phyloP scores from a whole-genome alignment of 345 rosid genomes.

The Turnera subulata region DNA sequence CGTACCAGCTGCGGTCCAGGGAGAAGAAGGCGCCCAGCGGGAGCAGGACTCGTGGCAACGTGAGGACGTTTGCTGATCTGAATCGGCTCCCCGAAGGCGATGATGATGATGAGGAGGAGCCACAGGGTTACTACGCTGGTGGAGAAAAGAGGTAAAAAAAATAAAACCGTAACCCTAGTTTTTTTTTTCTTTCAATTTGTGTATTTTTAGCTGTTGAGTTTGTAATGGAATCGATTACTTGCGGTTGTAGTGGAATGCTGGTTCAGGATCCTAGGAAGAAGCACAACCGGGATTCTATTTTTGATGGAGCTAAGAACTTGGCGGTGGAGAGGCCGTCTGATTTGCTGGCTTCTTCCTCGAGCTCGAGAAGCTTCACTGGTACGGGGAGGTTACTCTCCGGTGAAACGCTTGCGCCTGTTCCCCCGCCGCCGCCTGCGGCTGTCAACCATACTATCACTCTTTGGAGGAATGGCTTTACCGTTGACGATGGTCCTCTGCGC shows the following conservation, averaged over 20 bases:
- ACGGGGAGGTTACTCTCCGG: conserved; percentile 71
- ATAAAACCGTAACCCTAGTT: neutral
- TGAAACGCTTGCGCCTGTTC: conserved; percentile 44
- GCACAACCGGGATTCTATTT: conserved; percentile 61
- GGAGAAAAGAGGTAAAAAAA: conserved; percentile 95
- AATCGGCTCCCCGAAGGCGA: conserved; percentile 43
- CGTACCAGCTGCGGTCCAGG: conserved; percentile 57
- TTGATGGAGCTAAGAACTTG: conserved; percentile 55
- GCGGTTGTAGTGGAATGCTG: conserved; percentile 70
- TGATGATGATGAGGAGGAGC: conserved; percentile 58
- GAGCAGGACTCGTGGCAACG: conserved; percentile 44
- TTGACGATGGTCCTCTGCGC: conserved; percentile 80
- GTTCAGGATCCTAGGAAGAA: conserved; percentile 73
- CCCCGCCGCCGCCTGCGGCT: conserved; percentile 54
- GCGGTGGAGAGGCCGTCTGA: conserved; percentile 68
- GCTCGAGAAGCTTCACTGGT: conserved; percentile 80
- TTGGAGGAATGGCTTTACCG: conserved; percentile 91
- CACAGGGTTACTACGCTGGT: conserved; percentile 75
- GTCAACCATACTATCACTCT: conserved; percentile 64
- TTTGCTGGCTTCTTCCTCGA: conserved; percentile 39
- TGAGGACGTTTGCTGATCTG: conserved; percentile 86
- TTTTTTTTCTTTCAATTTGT: neutral
- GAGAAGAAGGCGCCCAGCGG: conserved; percentile 35
- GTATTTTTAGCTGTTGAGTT: neutral
- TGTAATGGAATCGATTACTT: neutral